Percentiles rank a stretch among this genome's conserved stretches.
These are phyloP conservation scores for Urtica urens DNA, from an alignment of 306 rosid species.

Conservation along the genomic window DNA sequence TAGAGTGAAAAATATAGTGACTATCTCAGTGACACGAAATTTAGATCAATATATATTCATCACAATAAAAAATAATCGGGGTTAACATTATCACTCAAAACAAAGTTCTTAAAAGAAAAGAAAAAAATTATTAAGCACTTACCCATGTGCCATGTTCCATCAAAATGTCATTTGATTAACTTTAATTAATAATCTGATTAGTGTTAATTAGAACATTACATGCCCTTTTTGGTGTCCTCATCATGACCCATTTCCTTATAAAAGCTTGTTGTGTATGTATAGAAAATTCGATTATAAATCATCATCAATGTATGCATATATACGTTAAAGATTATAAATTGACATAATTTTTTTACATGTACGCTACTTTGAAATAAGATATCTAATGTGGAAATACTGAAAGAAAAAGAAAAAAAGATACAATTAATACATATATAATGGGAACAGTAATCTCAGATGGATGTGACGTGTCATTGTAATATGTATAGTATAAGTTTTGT, in stretches of 20 bases:
- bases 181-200: not conserved
- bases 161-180: conserved; percentile 4
- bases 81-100: not conserved
- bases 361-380: not conserved
- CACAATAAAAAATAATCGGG: not conserved
- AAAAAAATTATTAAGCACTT: not conserved
- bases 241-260: not conserved
- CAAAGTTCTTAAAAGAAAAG: not conserved
- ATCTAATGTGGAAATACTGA: too few species aligned
- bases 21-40: too few species aligned
- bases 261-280: not conserved
- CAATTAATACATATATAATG: too few species aligned
- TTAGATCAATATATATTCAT: too few species aligned
- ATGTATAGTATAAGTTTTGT: not conserved
- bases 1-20: too few species aligned
- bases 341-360: not conserved
- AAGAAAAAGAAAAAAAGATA: not conserved
- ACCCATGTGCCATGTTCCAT: conserved; percentile 9
- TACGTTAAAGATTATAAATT: not conserved
- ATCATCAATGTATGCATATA: not conserved
- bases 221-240: not conserved
- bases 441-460: not conserved
- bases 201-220: not conserved
- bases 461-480: not conserved
- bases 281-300: not conserved